Evolutionary conservation across 2,329 filamentous ascomycete genomes (phyloP).

Genomic region (Rutstroemia sp.): DNA sequence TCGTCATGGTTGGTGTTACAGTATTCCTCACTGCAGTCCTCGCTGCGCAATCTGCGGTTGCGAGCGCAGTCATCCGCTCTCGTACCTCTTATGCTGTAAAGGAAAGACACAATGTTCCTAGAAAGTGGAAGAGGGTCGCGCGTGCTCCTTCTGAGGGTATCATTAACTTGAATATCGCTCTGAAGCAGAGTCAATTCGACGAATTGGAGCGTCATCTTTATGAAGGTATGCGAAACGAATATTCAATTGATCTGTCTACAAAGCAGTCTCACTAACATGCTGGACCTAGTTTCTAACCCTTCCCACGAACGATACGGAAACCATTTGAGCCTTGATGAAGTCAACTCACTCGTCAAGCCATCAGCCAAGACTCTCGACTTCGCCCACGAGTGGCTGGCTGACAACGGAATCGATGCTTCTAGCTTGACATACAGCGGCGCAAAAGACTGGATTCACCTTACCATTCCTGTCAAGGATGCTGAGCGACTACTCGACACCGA

Average conservation of each 20-base stretch:
- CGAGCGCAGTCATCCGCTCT: slow-evolving; percentile 7
- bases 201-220: slow-evolving; percentile 48
- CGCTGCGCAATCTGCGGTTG: slow-evolving; percentile 6
- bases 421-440: slow-evolving; percentile 41
- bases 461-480: slow-evolving; percentile 42
- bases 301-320: slow-evolving; percentile 46
- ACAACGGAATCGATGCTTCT: slow-evolving; percentile 41
- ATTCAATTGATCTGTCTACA: neutral
- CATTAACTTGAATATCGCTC: slow-evolving; percentile 48
- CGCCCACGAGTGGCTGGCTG: slow-evolving; percentile 48
- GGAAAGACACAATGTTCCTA: slow-evolving; percentile 45
- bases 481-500: slow-evolving; percentile 47
- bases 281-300: slow-evolving; percentile 40
- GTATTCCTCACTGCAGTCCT: slow-evolving; percentile 7
- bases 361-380: slow-evolving; percentile 42
- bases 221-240: slow-evolving; percentile 33
- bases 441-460: slow-evolving; percentile 50
- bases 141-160: slow-evolving; percentile 40
- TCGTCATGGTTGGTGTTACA: slow-evolving; percentile 7
- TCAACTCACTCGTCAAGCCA: slow-evolving; percentile 47
- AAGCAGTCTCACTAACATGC: neutral
- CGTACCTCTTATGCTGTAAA: slow-evolving; percentile 41
- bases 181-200: slow-evolving; percentile 49
- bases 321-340: slow-evolving; percentile 43
- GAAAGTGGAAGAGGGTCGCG: slow-evolving; percentile 41